Percentiles rank a stretch among this genome's conserved stretches.
These are phyloP conservation scores for Groenewaldozyma salmanticensis DNA, from an alignment of 805 yeast genomes.

Conservation along the genomic window DNA sequence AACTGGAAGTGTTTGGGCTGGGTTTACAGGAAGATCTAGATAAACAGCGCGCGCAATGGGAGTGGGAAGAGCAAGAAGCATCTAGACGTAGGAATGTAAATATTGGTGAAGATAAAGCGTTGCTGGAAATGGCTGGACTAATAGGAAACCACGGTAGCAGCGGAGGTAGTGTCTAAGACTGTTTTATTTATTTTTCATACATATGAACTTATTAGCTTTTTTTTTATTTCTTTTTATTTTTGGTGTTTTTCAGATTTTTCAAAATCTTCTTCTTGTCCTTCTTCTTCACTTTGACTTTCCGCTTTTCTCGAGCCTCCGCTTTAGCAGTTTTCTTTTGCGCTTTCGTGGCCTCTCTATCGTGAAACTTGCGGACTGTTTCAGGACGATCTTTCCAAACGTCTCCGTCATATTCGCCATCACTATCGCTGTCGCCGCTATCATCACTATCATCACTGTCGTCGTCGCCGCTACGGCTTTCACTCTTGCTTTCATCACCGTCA, in stretches of 20 bases:
- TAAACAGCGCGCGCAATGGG: slow-evolving; percentile 72
- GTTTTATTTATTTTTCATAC: background rate
- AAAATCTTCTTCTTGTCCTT: slow-evolving; percentile 72
- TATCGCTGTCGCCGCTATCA: slow-evolving; percentile 26
- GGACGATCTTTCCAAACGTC: slow-evolving; percentile 38
- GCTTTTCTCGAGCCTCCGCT: slow-evolving; percentile 66
- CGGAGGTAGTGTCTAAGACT: slow-evolving; percentile 38
- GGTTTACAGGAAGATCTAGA: slow-evolving; percentile 71
- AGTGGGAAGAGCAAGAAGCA: slow-evolving; percentile 87
- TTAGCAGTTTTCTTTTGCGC: slow-evolving; percentile 68
- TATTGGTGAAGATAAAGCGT: slow-evolving; percentile 65
- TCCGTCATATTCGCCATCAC: slow-evolving; percentile 29
- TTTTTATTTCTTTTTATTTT: background rate
- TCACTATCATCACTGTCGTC: no score
- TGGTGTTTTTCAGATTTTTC: slow-evolving; percentile 46
- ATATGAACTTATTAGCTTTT: background rate
- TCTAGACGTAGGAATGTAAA: slow-evolving; percentile 49
- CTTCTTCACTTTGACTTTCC: slow-evolving; percentile 76
- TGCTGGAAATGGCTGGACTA: slow-evolving; percentile 73
- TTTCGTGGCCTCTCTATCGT: slow-evolving; percentile 71
- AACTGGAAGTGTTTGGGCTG: slow-evolving; percentile 86
- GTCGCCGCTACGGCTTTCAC: slow-evolving; percentile 26
- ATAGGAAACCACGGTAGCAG: slow-evolving; percentile 36
- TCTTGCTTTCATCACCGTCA: slow-evolving; percentile 24
- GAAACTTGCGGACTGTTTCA: slow-evolving; percentile 62